Evolutionary conservation across 345 rosid species (phyloP).

Genomic region (Geranium rotundifolium): DNA sequence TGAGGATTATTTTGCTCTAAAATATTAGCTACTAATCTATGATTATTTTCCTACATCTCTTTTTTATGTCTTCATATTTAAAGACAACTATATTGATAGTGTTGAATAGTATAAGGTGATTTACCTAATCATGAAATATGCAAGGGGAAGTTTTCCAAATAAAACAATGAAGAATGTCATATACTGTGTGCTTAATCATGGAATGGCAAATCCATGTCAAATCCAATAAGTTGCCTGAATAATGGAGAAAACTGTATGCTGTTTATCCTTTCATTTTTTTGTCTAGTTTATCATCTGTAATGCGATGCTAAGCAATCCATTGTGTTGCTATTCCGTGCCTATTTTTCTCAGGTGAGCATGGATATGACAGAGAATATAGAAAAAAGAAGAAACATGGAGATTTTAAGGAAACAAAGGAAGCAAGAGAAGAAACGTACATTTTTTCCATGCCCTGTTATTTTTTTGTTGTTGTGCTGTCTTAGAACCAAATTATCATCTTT

Average conservation of each 20-base stretch:
- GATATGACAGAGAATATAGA: slow-evolving; percentile 43
- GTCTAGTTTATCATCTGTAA: neutral
- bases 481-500: neutral
- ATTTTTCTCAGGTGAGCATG: slow-evolving; percentile 36
- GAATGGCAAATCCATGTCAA: neutral
- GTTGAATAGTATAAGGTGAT: neutral
- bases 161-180: neutral
- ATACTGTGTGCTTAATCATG: neutral
- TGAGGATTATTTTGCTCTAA: neutral
- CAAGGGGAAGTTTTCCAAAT: neutral
- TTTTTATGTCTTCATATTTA: neutral
- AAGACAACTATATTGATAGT: neutral
- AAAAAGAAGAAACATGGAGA: slow-evolving; percentile 38
- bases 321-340: neutral
- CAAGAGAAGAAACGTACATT: slow-evolving; percentile 66
- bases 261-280: neutral
- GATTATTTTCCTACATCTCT: neutral
- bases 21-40: neutral
- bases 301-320: neutral
- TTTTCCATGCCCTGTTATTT: neutral
- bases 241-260: neutral
- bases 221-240: too few relatives aligned
- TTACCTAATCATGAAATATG: neutral
- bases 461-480: neutral
- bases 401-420: slow-evolving; percentile 51